Evolutionary conservation across 148 eudicot species (phyloP), one percentile per base, ranked within the genome.

Genomic region (Rhododendron williamsianum): DNA sequence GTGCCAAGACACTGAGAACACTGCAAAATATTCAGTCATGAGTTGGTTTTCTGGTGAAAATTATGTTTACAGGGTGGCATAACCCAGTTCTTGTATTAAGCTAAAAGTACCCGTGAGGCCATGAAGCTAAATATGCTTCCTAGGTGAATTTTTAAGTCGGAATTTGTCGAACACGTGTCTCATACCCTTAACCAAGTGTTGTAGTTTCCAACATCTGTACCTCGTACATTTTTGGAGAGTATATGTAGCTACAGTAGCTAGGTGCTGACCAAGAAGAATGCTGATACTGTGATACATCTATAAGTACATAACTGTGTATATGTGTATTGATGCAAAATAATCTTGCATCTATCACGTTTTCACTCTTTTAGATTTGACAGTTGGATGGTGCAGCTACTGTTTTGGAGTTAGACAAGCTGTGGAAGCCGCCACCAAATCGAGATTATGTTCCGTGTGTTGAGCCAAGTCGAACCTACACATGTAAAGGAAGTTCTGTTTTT

Each of bases 281-380:
- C 54, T 1, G 49, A 46, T 46, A 46, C 9, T 46, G 2, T 46
- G 49, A 46, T 46, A 46, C 49, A 46, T 46, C 49, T 46, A 46
- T 1, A 46, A 46, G 2, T 12, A 51, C 15, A 12, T 12, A 58
- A 19, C 65, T 58, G 23, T 19, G 6, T 58, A 58, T 80, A 9
- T 82, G 43, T 56, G 21, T 76, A 45, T 83, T 78, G 81, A 85
- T 88, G 67, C 78, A 84, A 87, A 87, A 25, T 87, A 78, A 87
- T 90, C 86, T 85, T 87, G 88, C 87, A 84, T 87, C 85, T 88
- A 90, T 86, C 89, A 89, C 91, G 89, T 92, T 92, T 91, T 92
- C 89, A 90, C 94, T 89, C 95, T 85, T 91, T 92, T 93, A 92
- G 92, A 93, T 87, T 94, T 92, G 91, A 91, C 96, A 93, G 98